Evolutionary conservation across 139 green algal genomes (phyloP).

Genomic region (Picocystis salinarum): DNA sequence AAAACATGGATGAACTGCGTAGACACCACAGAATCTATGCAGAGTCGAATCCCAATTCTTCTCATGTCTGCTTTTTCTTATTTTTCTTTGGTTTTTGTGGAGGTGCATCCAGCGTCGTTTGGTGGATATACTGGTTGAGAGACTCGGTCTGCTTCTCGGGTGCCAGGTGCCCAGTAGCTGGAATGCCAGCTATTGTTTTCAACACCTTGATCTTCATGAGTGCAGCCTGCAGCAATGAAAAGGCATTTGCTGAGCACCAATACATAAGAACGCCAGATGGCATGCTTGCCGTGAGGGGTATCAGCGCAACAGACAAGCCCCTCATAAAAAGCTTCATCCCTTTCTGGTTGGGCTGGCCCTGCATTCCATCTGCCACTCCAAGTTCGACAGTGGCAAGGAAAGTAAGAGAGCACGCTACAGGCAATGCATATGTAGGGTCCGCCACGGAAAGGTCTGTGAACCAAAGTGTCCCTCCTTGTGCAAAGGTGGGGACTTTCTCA

Average conservation of each 20-base stretch:
- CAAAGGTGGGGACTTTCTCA: conserved; percentile 41
- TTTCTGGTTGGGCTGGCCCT: conserved; percentile 19
- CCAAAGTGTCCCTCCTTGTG: conserved; percentile 47
- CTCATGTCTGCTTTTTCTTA: no score
- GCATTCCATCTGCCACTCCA: conserved; percentile 40
- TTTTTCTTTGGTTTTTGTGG: no score
- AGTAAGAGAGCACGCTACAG: conserved; percentile 31
- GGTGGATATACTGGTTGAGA: no score
- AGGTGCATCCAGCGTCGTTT: no score
- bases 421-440: conserved; percentile 58
- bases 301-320: conserved; percentile 31
- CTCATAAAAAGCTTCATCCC: conserved; percentile 49
- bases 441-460: conserved; percentile 61
- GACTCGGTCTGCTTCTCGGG: no score
- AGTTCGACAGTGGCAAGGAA: conserved; percentile 58
- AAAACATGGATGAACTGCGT: no score
- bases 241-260: conserved; percentile 30
- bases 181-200: no score
- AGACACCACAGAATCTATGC: no score
- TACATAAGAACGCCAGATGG: conserved; percentile 37
- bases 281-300: conserved; percentile 37
- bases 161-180: no score
- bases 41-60: no score
- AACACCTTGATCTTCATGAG: background rate
- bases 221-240: conserved; percentile 17